phyloP scores from a whole-genome alignment of 192 early-diverging fungal species.

The Neocallimastix lanati region DNA sequence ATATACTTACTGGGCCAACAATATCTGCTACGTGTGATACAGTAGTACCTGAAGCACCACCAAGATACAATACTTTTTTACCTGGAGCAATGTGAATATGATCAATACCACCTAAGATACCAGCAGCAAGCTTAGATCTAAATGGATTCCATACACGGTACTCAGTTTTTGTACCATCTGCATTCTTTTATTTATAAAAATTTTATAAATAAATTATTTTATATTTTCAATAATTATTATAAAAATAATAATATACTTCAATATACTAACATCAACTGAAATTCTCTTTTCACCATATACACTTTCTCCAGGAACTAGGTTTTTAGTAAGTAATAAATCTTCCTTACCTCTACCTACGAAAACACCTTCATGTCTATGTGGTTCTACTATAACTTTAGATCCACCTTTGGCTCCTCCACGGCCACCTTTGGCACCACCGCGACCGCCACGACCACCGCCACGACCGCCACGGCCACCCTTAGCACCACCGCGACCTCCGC shows the following conservation, averaged over 20 bases:
- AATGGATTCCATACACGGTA: constrained; percentile 99
- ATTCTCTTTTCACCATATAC: constrained; percentile 99
- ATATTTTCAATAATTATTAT: too few relatives aligned
- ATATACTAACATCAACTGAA: constrained; percentile 61
- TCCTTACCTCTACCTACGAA: constrained; percentile 91
- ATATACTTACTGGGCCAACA: constrained; percentile 56
- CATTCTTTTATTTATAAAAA: constrained; percentile 14
- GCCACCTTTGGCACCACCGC: constrained; percentile 34
- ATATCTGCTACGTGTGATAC: too few relatives aligned
- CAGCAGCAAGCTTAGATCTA: constrained; percentile 95
- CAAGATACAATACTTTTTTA: constrained; percentile 92
- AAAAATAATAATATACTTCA: not conserved
- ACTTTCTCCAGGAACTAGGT: too few relatives aligned
- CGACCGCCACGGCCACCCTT: constrained; percentile 33
- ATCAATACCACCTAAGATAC: constrained; percentile 90
- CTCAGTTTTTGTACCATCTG: constrained; percentile 88
- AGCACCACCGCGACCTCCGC: constrained; percentile 24
- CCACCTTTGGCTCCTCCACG: constrained; percentile 69
- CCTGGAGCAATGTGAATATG: constrained; percentile 85
- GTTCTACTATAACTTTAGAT: constrained; percentile 82
- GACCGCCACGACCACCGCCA: constrained; percentile 28
- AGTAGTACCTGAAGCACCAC: too few relatives aligned
- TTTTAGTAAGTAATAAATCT: constrained; percentile 89
- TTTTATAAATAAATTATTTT: not conserved
- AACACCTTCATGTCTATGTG: too few relatives aligned